Percentiles rank a stretch among this genome's conserved stretches.
Evolutionary conservation across 2,329 filamentous ascomycete genomes (phyloP).

Genomic region (Cyclaneusma minus): DNA sequence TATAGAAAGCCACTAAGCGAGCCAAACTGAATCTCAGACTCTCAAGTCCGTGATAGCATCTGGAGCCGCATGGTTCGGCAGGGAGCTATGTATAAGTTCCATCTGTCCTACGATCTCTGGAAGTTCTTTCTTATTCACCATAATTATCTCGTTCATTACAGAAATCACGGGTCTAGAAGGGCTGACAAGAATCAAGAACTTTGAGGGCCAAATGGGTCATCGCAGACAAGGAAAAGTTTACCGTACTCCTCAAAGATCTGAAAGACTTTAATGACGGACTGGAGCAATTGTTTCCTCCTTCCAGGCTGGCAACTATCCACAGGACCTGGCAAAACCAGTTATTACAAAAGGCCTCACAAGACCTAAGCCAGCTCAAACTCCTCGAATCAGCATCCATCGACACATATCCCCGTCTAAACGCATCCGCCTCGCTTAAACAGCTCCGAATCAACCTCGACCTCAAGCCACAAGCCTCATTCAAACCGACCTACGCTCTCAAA

Average conservation of each 20-base stretch:
- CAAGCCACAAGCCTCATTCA: conserved; percentile 23
- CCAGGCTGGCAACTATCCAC: conserved; percentile 25
- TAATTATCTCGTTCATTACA: too few species aligned
- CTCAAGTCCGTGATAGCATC: too few species aligned
- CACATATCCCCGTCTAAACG: conserved; percentile 25
- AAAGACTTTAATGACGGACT: conserved; percentile 33
- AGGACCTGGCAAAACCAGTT: conserved; percentile 30
- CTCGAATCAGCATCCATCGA: conserved; percentile 26
- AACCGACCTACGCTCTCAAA: conserved; percentile 26
- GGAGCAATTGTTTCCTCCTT: conserved; percentile 28
- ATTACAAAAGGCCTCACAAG: conserved; percentile 27
- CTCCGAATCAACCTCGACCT: conserved; percentile 30
- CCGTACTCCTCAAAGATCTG: conserved; percentile 22
- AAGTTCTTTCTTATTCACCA: too few species aligned
- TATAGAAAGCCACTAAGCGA: too few species aligned
- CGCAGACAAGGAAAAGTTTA: conserved; percentile 30
- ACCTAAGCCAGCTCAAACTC: conserved; percentile 24
- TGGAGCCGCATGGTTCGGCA: too few species aligned
- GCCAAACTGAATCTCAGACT: too few species aligned
- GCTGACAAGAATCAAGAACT: conserved; percentile 15
- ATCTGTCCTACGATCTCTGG: too few species aligned
- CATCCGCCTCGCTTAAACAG: conserved; percentile 27
- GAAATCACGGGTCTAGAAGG: too few species aligned
- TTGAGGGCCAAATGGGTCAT: conserved; percentile 28
- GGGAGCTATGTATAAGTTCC: too few species aligned